phyloP scores from a whole-genome alignment of 495 filamentous ascomycete species.

The Pseudotulostoma volvatum region DNA sequence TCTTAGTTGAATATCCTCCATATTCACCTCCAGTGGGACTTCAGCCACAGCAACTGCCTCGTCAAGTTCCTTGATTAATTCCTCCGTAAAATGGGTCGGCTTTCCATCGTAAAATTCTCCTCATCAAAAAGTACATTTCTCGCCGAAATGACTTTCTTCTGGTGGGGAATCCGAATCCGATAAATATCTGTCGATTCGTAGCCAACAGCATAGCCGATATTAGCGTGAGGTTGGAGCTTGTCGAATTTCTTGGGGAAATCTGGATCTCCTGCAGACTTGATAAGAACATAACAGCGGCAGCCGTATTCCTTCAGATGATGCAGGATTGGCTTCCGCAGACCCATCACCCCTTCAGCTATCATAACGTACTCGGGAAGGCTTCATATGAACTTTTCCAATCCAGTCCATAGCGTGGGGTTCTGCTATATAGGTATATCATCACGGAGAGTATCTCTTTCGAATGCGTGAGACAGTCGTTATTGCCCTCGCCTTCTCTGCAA shows the following conservation, averaged over 20 bases:
- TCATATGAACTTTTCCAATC: not conserved
- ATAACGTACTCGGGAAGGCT: not conserved
- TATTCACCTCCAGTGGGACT: too few species aligned
- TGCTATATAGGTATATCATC: not conserved
- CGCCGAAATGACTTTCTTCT: not conserved
- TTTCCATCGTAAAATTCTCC: not conserved
- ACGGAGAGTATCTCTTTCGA: not conserved
- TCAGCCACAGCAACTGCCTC: too few species aligned
- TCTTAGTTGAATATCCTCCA: too few species aligned
- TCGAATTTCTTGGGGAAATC: not conserved
- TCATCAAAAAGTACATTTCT: not conserved
- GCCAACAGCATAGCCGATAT: not conserved
- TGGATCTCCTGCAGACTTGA: not conserved
- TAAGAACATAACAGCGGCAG: not conserved
- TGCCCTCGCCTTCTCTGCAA: not conserved
- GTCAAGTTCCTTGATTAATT: too few species aligned
- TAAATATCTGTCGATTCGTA: not conserved
- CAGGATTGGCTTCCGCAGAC: not conserved
- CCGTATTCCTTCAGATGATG: not conserved
- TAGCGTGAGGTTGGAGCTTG: not conserved
- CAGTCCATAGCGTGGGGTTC: not conserved
- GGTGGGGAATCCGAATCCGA: not conserved
- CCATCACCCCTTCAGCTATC: not conserved
- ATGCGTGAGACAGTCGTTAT: not conserved
- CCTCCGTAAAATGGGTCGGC: too few species aligned